These are phyloP conservation scores for Calonectria hawksworthii DNA, from an alignment of 2,329 filamentous ascomycete genomes.

Conservation along the genomic window DNA sequence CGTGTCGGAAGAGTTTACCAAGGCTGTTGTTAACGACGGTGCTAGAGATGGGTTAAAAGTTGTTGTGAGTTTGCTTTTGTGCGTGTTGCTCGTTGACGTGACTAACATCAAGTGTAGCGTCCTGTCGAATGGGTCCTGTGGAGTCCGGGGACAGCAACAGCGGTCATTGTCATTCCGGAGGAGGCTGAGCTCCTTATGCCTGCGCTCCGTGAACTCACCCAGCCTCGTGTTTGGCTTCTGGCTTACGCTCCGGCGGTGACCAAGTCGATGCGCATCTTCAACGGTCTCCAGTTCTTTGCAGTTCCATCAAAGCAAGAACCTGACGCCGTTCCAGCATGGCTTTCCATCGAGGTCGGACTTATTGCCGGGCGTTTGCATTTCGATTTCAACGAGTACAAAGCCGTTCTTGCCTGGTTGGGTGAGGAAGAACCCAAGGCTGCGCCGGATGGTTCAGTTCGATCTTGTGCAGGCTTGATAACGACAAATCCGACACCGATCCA, in stretches of 20 bases:
- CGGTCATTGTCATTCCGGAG: slow-evolving; percentile 72
- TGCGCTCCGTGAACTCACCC: slow-evolving; percentile 49
- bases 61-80: background rate
- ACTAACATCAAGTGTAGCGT: slow-evolving; percentile 45
- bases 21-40: background rate
- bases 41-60: background rate
- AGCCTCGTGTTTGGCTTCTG: slow-evolving; percentile 54
- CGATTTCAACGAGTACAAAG: slow-evolving; percentile 60
- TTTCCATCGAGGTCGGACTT: slow-evolving; percentile 71
- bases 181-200: slow-evolving; percentile 71
- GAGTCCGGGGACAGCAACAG: slow-evolving; percentile 60
- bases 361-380: slow-evolving; percentile 74
- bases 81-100: background rate
- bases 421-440: background rate
- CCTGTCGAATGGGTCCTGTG: slow-evolving; percentile 75
- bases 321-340: slow-evolving; percentile 64
- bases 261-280: slow-evolving; percentile 71
- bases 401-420: slow-evolving; percentile 36
- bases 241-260: slow-evolving; percentile 73
- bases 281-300: slow-evolving; percentile 65
- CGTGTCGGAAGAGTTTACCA: slow-evolving; percentile 49
- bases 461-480: background rate
- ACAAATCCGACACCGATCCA: background rate
- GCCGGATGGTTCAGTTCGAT: slow-evolving; percentile 31
- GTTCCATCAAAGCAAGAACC: slow-evolving; percentile 60